Percentiles rank a stretch among this genome's conserved stretches.
Evolutionary conservation across 2,329 filamentous ascomycete species (phyloP).

Genomic region (Conoideocrella luteorostrata): DNA sequence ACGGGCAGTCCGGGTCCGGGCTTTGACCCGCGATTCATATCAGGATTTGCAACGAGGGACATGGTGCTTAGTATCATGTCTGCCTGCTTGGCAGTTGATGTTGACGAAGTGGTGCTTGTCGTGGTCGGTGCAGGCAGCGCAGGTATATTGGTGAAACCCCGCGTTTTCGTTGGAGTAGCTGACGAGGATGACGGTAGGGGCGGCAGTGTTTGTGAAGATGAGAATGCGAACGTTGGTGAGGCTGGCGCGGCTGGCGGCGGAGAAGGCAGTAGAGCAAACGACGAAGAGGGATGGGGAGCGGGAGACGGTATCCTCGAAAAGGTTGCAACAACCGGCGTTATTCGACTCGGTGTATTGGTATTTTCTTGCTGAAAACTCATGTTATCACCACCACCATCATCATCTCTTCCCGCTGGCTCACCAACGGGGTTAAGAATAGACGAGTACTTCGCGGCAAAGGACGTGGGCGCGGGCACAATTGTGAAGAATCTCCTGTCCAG

Average conservation of each 20-base stretch:
- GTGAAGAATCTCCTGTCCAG: constrained; percentile 21
- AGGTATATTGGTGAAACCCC: too few relatives aligned
- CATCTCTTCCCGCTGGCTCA: too few relatives aligned
- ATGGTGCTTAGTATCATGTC: constrained; percentile 3
- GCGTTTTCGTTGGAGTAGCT: too few relatives aligned
- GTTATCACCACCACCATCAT: not conserved
- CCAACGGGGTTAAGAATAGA: not conserved
- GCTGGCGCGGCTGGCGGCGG: not conserved
- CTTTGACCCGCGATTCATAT: not conserved
- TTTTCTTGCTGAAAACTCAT: too few relatives aligned
- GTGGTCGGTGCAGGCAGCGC: not conserved
- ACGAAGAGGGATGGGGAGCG: not conserved
- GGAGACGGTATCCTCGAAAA: not conserved
- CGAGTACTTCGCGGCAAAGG: constrained; percentile 16
- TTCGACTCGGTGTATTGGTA: constrained; percentile 1
- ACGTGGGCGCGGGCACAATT: constrained; percentile 25
- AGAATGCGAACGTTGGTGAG: too few relatives aligned
- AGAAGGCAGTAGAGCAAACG: too few relatives aligned
- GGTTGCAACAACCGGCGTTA: constrained; percentile 7
- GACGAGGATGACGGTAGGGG: not conserved
- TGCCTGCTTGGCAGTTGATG: constrained; percentile 1
- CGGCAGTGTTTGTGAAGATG: too few relatives aligned
- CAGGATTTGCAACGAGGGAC: not conserved
- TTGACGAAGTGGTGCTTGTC: not conserved
- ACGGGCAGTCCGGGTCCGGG: constrained; percentile 1